Evolutionary conservation across 345 rosid genomes (phyloP).

Genomic region (Passiflora organensis): DNA sequence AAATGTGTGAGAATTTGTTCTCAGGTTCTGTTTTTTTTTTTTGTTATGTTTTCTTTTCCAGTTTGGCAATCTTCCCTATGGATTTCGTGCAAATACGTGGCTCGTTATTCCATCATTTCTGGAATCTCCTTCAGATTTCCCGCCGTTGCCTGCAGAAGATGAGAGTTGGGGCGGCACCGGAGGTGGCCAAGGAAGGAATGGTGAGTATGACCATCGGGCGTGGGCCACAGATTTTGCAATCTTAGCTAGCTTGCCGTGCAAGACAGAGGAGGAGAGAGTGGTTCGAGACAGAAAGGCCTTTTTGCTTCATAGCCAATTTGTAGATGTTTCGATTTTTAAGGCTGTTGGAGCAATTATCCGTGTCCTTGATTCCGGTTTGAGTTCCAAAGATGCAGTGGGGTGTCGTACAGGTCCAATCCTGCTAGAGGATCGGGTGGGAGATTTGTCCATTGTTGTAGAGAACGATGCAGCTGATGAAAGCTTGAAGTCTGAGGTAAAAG

Average conservation of each 20-base stretch:
- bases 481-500: conserved; percentile 57
- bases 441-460: conserved; percentile 60
- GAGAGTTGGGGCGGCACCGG: no score
- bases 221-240: conserved; percentile 91
- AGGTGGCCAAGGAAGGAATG: conserved; percentile 1
- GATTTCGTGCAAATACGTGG: no score
- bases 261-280: conserved; percentile 92
- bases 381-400: conserved; percentile 24
- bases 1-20: no score
- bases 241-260: conserved; percentile 90
- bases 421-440: conserved; percentile 67
- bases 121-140: conserved; percentile 53
- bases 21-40: no score
- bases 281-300: conserved; percentile 86
- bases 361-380: conserved; percentile 35
- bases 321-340: conserved; percentile 75
- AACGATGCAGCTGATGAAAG: conserved; percentile 70
- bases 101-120: conserved; percentile 31
- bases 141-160: no score
- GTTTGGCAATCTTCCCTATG: no score
- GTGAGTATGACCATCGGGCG: conserved; percentile 55
- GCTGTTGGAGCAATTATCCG: conserved; percentile 55
- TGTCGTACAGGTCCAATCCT: conserved; percentile 26
- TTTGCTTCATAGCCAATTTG: conserved; percentile 80
- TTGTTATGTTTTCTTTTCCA: background rate